Evolutionary conservation across 495 filamentous ascomycete genomes (phyloP), one percentile per base, ranked within the genome.

Genomic region (Penicillium mononematosum): DNA sequence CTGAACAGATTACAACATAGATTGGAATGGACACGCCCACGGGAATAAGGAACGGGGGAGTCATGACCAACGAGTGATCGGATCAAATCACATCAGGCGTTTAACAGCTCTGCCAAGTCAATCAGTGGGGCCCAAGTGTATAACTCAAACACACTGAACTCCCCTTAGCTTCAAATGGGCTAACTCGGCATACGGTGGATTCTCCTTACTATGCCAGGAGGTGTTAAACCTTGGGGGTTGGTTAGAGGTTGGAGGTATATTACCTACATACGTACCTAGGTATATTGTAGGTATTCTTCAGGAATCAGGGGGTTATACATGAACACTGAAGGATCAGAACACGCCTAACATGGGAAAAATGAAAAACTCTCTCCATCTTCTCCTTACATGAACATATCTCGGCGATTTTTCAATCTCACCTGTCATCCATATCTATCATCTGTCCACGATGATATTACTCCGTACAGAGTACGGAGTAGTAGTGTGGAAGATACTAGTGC

Each of bases 71-170:
- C 27, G 8, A 31, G 29, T 31, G 9, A 31, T 31, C 9, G 9
- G 9, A 11, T 31, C 29, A 31, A 10, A 29, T 29, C 9, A 29
- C 24, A 22, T 22, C 22, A 25, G 27, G 27, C 27, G 27, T 29
- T 29, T 10, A 10, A 10, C 29, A 31, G 2, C 9, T 10, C 10
- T 56, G 60, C 60, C 60, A 60, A 66, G 56, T 58, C 62, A 63
- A 50, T 25, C 14, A 43, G 60, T 61, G 63, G 64, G 56, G 54
- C 46, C 5, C 5, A 38, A 36, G 38, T 42, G 53, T 67, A 22
- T 67, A 65, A 38, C 53, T 67, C 66, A 69, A 69, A 69, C 66
- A 63, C 66, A 54, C 66, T 46, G 61, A 69, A 67, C 64, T 57
- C 60, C 60, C 52, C 24, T 34, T 52, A 55, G 45, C 54, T 51